Percentiles rank a stretch among this genome's conserved stretches.
Evolutionary conservation across 208 protist species (phyloP).

Genomic region (Acanthamoeba royreba): DNA sequence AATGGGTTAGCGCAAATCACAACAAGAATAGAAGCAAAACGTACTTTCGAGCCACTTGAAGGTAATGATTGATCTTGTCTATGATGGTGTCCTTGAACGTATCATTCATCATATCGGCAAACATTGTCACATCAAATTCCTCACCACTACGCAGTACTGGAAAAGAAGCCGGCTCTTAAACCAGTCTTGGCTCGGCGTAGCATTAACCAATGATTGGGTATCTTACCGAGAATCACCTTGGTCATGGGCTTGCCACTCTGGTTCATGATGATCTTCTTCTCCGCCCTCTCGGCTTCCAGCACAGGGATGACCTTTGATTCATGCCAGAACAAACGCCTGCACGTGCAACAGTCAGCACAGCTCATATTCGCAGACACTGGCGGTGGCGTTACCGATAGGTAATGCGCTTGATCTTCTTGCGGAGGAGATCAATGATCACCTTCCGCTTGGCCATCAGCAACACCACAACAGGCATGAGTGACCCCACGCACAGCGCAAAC

Average conservation of each 20-base stretch:
- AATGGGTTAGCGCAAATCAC: background rate
- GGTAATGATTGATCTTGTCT: constrained; percentile 4
- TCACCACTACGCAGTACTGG: background rate
- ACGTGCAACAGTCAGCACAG: background rate
- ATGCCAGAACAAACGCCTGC: background rate
- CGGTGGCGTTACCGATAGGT: background rate
- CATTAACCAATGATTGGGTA: too few relatives aligned
- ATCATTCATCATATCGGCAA: background rate
- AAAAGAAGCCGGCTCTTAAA: too few relatives aligned
- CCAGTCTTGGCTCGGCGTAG: too few relatives aligned
- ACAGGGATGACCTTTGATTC: background rate
- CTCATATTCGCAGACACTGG: background rate
- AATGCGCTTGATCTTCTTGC: background rate
- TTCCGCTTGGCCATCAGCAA: constrained; percentile 19
- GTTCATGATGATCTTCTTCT: background rate
- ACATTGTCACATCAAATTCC: constrained; percentile 15
- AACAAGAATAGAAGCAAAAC: background rate
- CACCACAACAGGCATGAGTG: background rate
- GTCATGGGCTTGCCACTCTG: background rate
- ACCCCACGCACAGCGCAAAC: background rate
- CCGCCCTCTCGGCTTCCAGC: background rate
- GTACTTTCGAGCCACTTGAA: background rate
- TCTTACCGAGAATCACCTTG: background rate
- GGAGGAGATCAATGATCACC: constrained; percentile 4
- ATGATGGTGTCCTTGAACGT: background rate